Percentiles rank a stretch among this genome's conserved stretches.
phyloP scores from a whole-genome alignment of 352 stramenopile species.

The Globisporangium recalcitrans region DNA sequence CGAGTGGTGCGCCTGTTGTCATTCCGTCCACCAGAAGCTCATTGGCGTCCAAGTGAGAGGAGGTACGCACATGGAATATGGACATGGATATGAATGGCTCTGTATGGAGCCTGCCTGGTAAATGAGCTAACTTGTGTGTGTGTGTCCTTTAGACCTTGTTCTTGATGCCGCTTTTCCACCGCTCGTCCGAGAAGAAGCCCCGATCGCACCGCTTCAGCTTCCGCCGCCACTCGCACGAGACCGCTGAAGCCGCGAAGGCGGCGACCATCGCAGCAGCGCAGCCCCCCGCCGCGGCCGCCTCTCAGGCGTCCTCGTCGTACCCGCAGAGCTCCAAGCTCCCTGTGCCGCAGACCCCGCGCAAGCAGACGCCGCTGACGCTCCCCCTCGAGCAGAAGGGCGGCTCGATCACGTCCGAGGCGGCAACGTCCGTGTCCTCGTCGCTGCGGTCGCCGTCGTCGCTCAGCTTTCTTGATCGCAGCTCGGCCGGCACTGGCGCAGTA shows the following conservation, averaged over 20 bases:
- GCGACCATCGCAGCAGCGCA: conserved; percentile 6
- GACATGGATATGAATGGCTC: background rate
- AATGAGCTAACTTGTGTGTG: background rate
- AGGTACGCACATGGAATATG: background rate
- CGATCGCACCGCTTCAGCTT: conserved; percentile 65
- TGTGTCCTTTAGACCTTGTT: background rate
- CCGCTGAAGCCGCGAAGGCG: conserved; percentile 6
- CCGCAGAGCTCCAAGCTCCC: background rate
- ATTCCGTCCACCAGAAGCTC: conserved; percentile 2
- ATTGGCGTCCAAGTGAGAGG: conserved; percentile 1
- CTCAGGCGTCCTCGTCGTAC: background rate
- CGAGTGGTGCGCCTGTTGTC: background rate
- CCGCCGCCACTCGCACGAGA: conserved; percentile 49
- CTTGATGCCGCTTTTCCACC: conserved; percentile 64
- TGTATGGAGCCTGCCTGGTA: background rate
- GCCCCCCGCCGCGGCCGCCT: background rate
- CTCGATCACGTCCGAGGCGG: conserved; percentile 21
- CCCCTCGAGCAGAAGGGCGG: conserved; percentile 13
- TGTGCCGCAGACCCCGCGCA: conserved; percentile 1
- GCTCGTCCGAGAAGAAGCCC: conserved; percentile 40
- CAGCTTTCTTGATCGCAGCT: conserved; percentile 38
- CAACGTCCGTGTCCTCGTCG: conserved; percentile 46
- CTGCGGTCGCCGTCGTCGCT: conserved; percentile 44
- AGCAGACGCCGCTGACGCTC: conserved; percentile 9
- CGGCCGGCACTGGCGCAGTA: conserved; percentile 22